Evolutionary conservation across 75 land plant genomes (phyloP).

Genomic region (Selaginella tamariscina): DNA sequence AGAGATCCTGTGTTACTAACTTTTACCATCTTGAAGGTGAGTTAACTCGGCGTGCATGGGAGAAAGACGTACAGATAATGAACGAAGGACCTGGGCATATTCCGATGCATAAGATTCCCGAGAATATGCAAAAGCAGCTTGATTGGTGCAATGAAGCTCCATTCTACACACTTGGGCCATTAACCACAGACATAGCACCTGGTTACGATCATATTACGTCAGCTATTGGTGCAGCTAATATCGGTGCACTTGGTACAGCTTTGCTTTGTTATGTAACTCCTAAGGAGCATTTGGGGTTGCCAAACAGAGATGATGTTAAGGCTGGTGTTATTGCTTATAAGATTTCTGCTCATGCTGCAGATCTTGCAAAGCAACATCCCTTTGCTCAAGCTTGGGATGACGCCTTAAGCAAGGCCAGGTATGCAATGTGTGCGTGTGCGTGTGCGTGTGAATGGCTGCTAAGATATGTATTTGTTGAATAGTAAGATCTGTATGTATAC

Average conservation of each 20-base stretch:
- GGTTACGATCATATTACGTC: constrained; percentile 99
- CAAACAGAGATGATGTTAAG: constrained; percentile 95
- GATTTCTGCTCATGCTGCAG: constrained; percentile 99
- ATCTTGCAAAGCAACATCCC: constrained; percentile 86
- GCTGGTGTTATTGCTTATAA: constrained; percentile 97
- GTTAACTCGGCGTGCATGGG: constrained; percentile 96
- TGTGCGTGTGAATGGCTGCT: no score
- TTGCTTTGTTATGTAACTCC: constrained; percentile 98
- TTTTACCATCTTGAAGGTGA: constrained; percentile 34
- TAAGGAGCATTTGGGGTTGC: constrained; percentile 94
- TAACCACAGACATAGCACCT: constrained; percentile 97
- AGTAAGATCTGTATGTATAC: no score
- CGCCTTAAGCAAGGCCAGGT: constrained; percentile 92
- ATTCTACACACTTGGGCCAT: constrained; percentile 95
- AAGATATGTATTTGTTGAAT: no score
- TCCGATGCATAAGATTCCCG: constrained; percentile 96
- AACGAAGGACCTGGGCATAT: constrained; percentile 99
- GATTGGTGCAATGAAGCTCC: constrained; percentile 99
- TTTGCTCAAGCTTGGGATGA: constrained; percentile 94
- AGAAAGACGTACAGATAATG: constrained; percentile 99
- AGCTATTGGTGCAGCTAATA: constrained; percentile 98
- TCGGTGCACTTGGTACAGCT: constrained; percentile 96
- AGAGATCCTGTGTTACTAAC: background rate
- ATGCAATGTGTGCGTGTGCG: no score
- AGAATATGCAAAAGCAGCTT: constrained; percentile 93